A percentile compares a stretch with the other conserved stretches of the same genome.
Conservation (phyloP, 192 early-diverging fungal genomes). For the Rhizophagus clarus region DNA sequence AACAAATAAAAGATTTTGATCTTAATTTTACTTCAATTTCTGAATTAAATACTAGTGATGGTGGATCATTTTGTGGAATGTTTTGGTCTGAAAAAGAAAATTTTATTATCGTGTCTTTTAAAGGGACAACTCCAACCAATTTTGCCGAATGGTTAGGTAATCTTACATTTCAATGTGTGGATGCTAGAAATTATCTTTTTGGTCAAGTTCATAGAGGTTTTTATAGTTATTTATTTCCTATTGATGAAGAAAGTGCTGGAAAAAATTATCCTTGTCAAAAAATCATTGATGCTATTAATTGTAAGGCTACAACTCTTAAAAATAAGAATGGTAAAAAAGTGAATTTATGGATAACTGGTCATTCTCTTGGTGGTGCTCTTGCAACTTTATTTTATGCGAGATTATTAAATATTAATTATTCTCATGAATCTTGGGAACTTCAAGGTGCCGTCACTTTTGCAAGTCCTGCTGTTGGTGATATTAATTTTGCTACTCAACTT, state of each 20-base stretch:
- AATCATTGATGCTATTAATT: not conserved
- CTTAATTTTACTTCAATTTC: slow-evolving; percentile 29
- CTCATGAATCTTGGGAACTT: too few relatives aligned
- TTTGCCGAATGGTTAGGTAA: slow-evolving; percentile 43
- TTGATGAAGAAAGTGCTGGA: too few relatives aligned
- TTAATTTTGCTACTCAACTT: too few relatives aligned
- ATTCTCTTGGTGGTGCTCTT: slow-evolving; percentile 43
- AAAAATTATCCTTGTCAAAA: not conserved
- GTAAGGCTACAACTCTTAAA: not conserved
- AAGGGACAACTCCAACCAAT: slow-evolving; percentile 46
- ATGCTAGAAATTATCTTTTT: slow-evolving; percentile 40
- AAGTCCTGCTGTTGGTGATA: too few relatives aligned
- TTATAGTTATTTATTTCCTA: slow-evolving; percentile 37
- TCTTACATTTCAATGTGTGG: slow-evolving; percentile 38
- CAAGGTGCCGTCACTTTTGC: too few relatives aligned
- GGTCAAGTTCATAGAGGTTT: slow-evolving; percentile 43
- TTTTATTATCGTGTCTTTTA: slow-evolving; percentile 41
- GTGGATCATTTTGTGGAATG: slow-evolving; percentile 39
- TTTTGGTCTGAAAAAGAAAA: slow-evolving; percentile 40
- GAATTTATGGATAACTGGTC: slow-evolving; percentile 46
- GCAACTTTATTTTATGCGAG: slow-evolving; percentile 40
- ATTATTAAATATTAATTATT: too few relatives aligned
- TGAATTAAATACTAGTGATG: slow-evolving; percentile 36
- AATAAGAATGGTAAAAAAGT: not conserved
- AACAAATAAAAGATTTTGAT: too few relatives aligned